These are phyloP conservation scores for Pachysolen tannophilus DNA, from an alignment of 805 yeast species.

Conservation along the genomic window DNA sequence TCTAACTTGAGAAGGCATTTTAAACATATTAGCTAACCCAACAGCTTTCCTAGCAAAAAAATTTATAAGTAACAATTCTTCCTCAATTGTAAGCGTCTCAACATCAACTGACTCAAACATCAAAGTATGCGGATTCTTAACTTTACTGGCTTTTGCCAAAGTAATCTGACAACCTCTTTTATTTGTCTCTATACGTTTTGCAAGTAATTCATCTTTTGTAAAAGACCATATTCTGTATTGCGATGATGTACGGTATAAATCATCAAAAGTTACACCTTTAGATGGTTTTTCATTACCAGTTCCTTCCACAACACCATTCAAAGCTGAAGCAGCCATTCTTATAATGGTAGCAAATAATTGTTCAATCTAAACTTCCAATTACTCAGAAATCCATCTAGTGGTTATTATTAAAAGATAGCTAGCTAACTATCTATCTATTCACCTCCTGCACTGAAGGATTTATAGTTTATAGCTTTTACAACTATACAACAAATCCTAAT, in stretches of 20 bases:
- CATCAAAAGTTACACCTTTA: slow-evolving; percentile 62
- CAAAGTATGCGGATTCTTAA: slow-evolving; percentile 10
- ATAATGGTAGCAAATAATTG: too few species aligned
- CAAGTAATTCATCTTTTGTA: slow-evolving; percentile 46
- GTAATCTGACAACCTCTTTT: slow-evolving; percentile 41
- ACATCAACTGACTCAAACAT: not conserved
- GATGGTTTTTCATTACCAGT: slow-evolving; percentile 2
- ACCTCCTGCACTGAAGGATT: too few species aligned
- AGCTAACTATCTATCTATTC: too few species aligned
- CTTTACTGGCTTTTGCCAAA: slow-evolving; percentile 13
- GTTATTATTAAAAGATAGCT: too few species aligned
- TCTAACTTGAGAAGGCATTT: slow-evolving; percentile 80
- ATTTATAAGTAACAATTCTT: slow-evolving; percentile 59
- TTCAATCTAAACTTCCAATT: not conserved
- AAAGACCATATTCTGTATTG: slow-evolving; percentile 87
- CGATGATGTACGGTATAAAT: slow-evolving; percentile 77
- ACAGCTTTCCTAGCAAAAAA: slow-evolving; percentile 69
- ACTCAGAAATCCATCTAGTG: too few species aligned
- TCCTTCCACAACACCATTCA: slow-evolving; percentile 3
- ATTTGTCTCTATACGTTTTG: slow-evolving; percentile 42
- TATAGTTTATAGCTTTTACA: too few species aligned
- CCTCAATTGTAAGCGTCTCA: slow-evolving; percentile 47
- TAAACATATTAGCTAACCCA: slow-evolving; percentile 62
- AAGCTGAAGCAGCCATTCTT: slow-evolving; percentile 2
- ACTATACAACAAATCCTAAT: too few species aligned